Base-by-base conservation (phyloP, 1,284 basidiomycete species). In the Apiotrichum sp. region DNA sequence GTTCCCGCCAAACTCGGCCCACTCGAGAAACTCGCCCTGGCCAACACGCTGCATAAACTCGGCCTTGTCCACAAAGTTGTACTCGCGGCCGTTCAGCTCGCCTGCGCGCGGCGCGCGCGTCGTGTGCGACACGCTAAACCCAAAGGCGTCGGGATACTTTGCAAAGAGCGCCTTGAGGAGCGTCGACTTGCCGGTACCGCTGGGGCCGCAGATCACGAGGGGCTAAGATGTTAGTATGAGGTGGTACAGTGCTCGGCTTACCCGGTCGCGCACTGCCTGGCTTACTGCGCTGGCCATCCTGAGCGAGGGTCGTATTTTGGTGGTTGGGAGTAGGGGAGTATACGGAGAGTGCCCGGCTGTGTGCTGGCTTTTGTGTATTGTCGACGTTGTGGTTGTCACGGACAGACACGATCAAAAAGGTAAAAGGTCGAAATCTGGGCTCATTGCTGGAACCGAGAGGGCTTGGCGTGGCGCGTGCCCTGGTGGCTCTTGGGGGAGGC, bases 41-140 rank as follows among this genome's bases (percentile, higher is more conserved):
- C 67, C 66, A 39, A 84, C 78, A 45, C 82, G 73, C 9, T 62
- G 47, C 64, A 78, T 70, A 65, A 85, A 85, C 55, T 78, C 73
- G 4, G 78, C 74, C 47, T 77, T 77, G 22, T 72, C 67, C 9
- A 81, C 80, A 65, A 82, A 84, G 68, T 84, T 80, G 72, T 84
- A 84, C 35, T 80, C 79, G 50, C 76, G 68, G 41, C 93, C 93
- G 68, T 92, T 78, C 34, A 77, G 75, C 71, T 98, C 95, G 32
- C 91, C 92, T 4, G 85, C 82, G 35, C 95, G 83, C 0, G 93
- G 92, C 1, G 78, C 66, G 46, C 95, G 85, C 4, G 95, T 99
- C 2, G 95, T 99, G 78, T 98, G 95, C 52, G 93, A 97, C 56
- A 99, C 88, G 66, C 85, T 87, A 79, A 98, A 99, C 5, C 90